phyloP scores from a whole-genome alignment of 2,329 filamentous ascomycete genomes.

The Talaromyces amestolkiae region DNA sequence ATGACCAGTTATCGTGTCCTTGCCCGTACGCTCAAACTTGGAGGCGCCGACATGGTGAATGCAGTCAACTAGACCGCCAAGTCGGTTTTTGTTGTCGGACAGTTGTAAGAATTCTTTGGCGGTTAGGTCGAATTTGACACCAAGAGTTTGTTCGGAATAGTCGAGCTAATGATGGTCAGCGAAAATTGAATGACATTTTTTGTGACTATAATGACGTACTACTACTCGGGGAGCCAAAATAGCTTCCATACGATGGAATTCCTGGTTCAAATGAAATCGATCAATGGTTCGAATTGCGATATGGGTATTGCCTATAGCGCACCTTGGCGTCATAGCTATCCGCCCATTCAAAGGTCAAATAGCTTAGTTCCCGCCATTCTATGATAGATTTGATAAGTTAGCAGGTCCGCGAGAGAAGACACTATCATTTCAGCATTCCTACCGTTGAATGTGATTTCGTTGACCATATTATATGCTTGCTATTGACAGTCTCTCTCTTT shows the following conservation, averaged over 20 bases:
- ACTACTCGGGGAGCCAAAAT: not conserved
- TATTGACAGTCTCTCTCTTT: not conserved
- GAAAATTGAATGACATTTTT: not conserved
- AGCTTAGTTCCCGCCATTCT: not conserved
- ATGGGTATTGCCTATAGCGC: not conserved
- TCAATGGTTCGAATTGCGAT: not conserved
- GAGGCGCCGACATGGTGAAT: not conserved
- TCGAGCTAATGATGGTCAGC: not conserved
- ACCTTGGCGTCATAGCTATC: not conserved
- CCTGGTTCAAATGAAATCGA: not conserved
- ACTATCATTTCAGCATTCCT: not conserved
- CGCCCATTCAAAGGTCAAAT: not conserved
- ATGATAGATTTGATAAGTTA: not conserved
- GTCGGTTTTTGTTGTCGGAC: not conserved
- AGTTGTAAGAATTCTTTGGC: not conserved
- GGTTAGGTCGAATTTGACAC: not conserved
- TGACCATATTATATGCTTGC: not conserved
- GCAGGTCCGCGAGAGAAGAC: not conserved
- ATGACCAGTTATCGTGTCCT: not conserved
- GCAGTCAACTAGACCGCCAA: not conserved
- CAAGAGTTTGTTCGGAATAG: not conserved
- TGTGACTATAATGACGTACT: not conserved
- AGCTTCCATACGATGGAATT: not conserved
- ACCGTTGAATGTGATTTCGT: not conserved
- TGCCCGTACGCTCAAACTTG: not conserved